These are phyloP conservation scores for Piper longum DNA, from an alignment of 164 flowering plant genomes.

Conservation along the genomic window DNA sequence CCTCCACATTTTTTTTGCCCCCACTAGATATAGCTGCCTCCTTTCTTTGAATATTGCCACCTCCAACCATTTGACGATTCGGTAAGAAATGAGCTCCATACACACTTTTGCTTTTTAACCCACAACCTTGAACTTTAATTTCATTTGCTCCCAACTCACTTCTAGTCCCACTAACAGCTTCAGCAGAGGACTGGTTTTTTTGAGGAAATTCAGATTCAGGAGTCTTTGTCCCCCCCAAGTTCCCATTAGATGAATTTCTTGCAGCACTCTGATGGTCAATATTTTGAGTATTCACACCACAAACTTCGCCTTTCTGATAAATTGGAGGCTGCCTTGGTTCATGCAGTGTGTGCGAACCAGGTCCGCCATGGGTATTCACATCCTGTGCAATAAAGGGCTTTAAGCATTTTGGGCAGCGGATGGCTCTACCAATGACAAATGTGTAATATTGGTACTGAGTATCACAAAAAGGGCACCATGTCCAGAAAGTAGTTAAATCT, in stretches of 20 bases:
- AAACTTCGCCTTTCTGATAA: constrained; percentile 7
- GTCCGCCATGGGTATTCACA: constrained; percentile 11
- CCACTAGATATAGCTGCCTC: constrained; percentile 29
- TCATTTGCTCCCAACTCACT: neutral
- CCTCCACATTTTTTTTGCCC: constrained; percentile 23
- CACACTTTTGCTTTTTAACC: neutral
- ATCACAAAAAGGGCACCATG: constrained; percentile 22
- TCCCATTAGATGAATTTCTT: constrained; percentile 7
- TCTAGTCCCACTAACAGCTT: neutral
- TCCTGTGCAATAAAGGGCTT: constrained; percentile 22
- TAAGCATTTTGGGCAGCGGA: constrained; percentile 21
- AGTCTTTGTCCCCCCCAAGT: constrained; percentile 10
- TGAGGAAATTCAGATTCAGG: constrained; percentile 1
- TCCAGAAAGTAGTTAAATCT: constrained; percentile 20
- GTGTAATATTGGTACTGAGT: constrained; percentile 20
- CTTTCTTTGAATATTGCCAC: constrained; percentile 29
- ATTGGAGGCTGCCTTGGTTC: neutral
- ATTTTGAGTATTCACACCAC: constrained; percentile 6
- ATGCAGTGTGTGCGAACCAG: neutral
- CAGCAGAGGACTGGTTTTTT: constrained; percentile 1
- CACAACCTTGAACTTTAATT: neutral
- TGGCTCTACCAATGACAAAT: constrained; percentile 9
- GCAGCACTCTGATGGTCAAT: constrained; percentile 6
- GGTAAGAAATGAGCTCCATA: neutral
- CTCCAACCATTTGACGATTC: constrained; percentile 12